A percentile compares a stretch with the other conserved stretches of the same genome.
phyloP scores from a whole-genome alignment of 345 rosid genomes.

The Balakata baccata region DNA sequence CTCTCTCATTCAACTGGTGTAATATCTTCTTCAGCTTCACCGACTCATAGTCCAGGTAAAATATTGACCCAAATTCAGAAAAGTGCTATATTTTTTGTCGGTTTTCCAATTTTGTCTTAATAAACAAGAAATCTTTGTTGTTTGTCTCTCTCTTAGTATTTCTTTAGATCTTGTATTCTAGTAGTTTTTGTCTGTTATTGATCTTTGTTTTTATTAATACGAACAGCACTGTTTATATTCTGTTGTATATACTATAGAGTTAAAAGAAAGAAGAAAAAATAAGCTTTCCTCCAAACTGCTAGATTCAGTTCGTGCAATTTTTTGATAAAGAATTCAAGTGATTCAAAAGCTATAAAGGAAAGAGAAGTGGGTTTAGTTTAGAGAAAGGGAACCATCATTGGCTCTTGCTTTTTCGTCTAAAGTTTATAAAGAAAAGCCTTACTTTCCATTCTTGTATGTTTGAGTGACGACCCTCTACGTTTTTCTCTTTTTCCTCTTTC shows the following conservation, averaged over 20 bases:
- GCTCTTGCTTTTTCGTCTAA: constrained; percentile 29
- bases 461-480: constrained; percentile 3
- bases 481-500: neutral
- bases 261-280: neutral
- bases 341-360: constrained; percentile 31
- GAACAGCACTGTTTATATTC: neutral
- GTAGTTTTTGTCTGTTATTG: constrained; percentile 60
- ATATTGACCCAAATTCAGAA: constrained; percentile 6
- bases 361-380: constrained; percentile 27
- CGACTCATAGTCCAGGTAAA: constrained; percentile 52
- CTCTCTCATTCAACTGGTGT: constrained; percentile 35
- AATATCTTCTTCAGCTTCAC: constrained; percentile 43
- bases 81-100: constrained; percentile 29
- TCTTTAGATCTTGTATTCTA: constrained; percentile 45
- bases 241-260: neutral
- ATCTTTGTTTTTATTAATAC: constrained; percentile 38
- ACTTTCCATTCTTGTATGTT: constrained; percentile 27
- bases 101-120: constrained; percentile 30
- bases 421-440: constrained; percentile 20
- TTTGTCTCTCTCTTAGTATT: constrained; percentile 18
- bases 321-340: constrained; percentile 20
- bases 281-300: constrained; percentile 6
- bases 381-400: constrained; percentile 33
- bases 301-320: constrained; percentile 25
- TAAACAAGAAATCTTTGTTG: constrained; percentile 23